These are phyloP conservation scores for Viola pubescens DNA, from an alignment of 441 rosid genomes.

Conservation along the genomic window DNA sequence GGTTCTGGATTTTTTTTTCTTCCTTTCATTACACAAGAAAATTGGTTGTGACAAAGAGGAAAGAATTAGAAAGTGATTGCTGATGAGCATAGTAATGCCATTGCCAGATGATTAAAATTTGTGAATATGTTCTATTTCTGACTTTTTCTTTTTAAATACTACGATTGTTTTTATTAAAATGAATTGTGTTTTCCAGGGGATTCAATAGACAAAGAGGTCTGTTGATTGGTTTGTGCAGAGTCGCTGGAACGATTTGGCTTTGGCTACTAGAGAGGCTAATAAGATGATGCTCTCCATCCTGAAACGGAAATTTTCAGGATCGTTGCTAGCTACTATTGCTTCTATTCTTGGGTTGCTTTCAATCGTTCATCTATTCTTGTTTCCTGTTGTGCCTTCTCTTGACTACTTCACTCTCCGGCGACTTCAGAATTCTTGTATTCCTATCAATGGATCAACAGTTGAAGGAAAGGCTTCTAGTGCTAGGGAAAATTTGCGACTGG, in stretches of 20 bases:
- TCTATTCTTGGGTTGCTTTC: conserved; percentile 55
- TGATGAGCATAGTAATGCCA: too few relatives aligned
- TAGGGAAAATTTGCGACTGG: conserved; percentile 19
- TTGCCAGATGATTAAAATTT: too few relatives aligned
- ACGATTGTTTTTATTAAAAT: too few relatives aligned
- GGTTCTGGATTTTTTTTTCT: too few relatives aligned
- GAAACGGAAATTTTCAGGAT: conserved; percentile 70
- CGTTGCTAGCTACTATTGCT: conserved; percentile 50
- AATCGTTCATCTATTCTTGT: conserved; percentile 56
- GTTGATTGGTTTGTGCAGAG: background rate
- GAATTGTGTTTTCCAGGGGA: too few relatives aligned
- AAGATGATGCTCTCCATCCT: conserved; percentile 40
- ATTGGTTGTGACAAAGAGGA: too few relatives aligned
- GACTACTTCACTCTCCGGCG: conserved; percentile 39
- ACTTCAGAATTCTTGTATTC: conserved; percentile 37
- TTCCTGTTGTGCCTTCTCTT: conserved; percentile 69
- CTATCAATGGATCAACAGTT: conserved; percentile 35
- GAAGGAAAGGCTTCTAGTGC: conserved; percentile 20
- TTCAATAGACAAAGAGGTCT: too few relatives aligned
- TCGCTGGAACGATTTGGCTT: conserved; percentile 6
- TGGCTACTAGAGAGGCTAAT: conserved; percentile 7
- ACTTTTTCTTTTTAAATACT: too few relatives aligned
- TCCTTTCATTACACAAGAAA: too few relatives aligned
- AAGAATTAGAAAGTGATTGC: too few relatives aligned
- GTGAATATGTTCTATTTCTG: too few relatives aligned